These are phyloP conservation scores for Pythium monospermum DNA, from an alignment of 352 stramenopile species.

Conservation along the genomic window DNA sequence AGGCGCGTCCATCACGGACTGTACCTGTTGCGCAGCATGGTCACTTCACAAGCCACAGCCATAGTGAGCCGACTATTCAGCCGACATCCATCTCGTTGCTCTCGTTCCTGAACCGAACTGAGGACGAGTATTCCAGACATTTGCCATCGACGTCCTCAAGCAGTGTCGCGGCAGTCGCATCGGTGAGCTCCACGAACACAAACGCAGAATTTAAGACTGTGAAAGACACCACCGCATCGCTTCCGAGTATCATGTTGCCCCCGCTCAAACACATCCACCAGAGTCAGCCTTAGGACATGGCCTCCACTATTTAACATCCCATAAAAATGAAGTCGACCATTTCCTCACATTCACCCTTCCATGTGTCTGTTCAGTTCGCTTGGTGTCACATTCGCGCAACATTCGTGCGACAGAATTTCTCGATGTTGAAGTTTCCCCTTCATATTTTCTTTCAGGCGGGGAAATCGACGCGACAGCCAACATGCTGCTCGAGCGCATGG, in stretches of 20 bases:
- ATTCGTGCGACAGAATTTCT: background rate
- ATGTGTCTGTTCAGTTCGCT: background rate
- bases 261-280: slow-evolving; percentile 8
- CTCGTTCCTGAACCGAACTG: slow-evolving; percentile 19
- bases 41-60: slow-evolving; percentile 13
- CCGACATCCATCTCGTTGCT: slow-evolving; percentile 20
- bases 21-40: background rate
- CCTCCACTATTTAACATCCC: slow-evolving; percentile 4
- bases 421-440: slow-evolving; percentile 3
- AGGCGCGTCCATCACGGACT: background rate
- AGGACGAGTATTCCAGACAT: slow-evolving; percentile 1
- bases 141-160: slow-evolving; percentile 4
- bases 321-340: slow-evolving; percentile 6
- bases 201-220: background rate
- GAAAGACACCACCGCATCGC: slow-evolving; percentile 2
- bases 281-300: background rate
- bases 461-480: background rate
- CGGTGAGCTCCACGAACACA: background rate
- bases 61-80: slow-evolving; percentile 8
- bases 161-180: background rate
- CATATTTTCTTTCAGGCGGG: background rate
- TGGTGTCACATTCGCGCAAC: slow-evolving; percentile 3
- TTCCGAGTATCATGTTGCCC: slow-evolving; percentile 21
- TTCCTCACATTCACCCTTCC: background rate
- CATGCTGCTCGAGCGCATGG: slow-evolving; percentile 30